Base-by-base conservation (phyloP, 768 basidiomycete species). In the Leccinum olivaceopallidum region DNA sequence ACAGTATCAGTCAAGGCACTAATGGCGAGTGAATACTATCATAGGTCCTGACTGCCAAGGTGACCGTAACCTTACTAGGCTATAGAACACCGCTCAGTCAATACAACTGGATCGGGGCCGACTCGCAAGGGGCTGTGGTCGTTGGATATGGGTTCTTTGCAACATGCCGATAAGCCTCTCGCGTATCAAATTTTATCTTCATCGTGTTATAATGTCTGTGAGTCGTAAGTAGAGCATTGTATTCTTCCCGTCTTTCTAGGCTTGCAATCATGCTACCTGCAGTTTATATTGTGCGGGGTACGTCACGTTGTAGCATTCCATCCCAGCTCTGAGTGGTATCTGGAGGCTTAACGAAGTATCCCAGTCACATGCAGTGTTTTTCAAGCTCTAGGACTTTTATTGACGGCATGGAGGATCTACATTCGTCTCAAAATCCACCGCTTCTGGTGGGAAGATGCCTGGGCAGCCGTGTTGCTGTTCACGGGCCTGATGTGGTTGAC, bases 361-460 rank as follows among this genome's bases (percentile, higher is more conserved):
- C 52, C 52, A 67, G 66, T 67, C 37, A 18, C 16, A 24, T 34
- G 59, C 22, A 55, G 52, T 10, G 56, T 64, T 18, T 58, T 67
- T 53, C 60, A 67, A 20, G 58, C n/a, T 14, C 22, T 64, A 7
- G 66, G 65, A 6, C 58, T 67, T 20, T 3, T 60, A 6, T 44
- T 69, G 44, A 68, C 67, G 3, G 60, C 53, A 9, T 69, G 64
- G 61, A 55, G 67, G 32, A 60, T 68, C 28, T 68, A 58, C 18
- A 57, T 68, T 36, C 67, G 67, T 26, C 36, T 68, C 48, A 59
- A 32, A 48, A 65, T 58, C 16, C 26, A 28, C 28, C 65, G 65
- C 18, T 66, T 66, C 36, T 66, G 65, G 65, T 65, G 60, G 65
- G 67, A 67, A 55, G 67, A 67, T 51, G 63, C 50, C 13, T 68